Evolutionary conservation across 352 stramenopile species (phyloP).

Genomic region (Phytopythium vexans): DNA sequence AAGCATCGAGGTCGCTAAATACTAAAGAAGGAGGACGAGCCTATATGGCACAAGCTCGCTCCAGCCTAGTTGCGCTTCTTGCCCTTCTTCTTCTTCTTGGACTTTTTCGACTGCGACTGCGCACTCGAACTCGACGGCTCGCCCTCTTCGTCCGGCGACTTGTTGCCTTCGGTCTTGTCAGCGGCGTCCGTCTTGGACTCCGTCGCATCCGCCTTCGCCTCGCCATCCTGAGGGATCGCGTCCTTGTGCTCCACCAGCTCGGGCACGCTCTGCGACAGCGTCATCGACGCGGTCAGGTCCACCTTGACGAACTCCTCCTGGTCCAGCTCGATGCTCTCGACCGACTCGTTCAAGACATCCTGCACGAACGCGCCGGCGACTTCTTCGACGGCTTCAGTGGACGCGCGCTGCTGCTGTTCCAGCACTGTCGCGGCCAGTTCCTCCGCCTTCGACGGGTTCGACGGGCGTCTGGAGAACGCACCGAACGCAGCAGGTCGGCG

Average conservation of each 20-base stretch:
- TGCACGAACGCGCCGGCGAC: conserved; percentile 38
- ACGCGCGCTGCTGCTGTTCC: conserved; percentile 26
- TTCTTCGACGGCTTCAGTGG: conserved; percentile 27
- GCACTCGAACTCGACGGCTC: conserved; percentile 11
- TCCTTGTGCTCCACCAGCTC: conserved; percentile 27
- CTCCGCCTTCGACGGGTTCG: conserved; percentile 13
- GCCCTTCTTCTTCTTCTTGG: conserved; percentile 57
- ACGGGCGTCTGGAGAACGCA: conserved; percentile 1
- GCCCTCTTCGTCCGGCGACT: conserved; percentile 19
- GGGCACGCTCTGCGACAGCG: conserved; percentile 19
- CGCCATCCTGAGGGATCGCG: conserved; percentile 11
- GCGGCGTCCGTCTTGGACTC: conserved; percentile 12
- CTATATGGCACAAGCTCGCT: not conserved
- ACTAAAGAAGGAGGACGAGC: conserved; percentile 2
- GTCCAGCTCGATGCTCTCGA: conserved; percentile 41
- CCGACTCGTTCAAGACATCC: conserved; percentile 39
- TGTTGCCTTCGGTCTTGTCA: conserved; percentile 15
- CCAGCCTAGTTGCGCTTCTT: conserved; percentile 53
- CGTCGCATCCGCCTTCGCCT: conserved; percentile 9
- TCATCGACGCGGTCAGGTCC: conserved; percentile 51
- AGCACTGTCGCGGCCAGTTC: conserved; percentile 15
- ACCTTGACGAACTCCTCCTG: conserved; percentile 71
- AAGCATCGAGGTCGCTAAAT: conserved; percentile 10
- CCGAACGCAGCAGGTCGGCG: conserved; percentile 4
- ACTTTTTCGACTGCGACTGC: conserved; percentile 41